These are phyloP conservation scores for Lycium ferocissimum DNA, from an alignment of 257 asterid genomes.

Conservation along the genomic window DNA sequence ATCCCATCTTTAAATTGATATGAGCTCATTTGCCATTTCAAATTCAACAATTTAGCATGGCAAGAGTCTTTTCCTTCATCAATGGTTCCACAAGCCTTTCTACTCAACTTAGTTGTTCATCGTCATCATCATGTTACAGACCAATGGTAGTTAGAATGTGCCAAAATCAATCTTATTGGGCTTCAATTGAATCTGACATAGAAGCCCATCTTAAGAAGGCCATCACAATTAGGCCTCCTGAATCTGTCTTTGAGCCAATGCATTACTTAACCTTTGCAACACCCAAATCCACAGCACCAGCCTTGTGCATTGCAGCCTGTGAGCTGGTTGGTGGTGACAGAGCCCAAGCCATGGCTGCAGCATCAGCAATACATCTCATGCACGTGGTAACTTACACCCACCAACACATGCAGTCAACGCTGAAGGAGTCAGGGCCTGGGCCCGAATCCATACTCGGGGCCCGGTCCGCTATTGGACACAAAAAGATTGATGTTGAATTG, in stretches of 20 bases:
- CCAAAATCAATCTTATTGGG: conserved; percentile 52
- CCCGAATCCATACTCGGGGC: no score
- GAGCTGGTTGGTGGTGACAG: conserved; percentile 70
- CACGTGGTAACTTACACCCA: conserved; percentile 64
- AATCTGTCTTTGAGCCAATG: conserved; percentile 76
- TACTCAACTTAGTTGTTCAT: conserved; percentile 25
- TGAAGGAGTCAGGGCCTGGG: no score
- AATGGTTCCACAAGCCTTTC: conserved; percentile 25
- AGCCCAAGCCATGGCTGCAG: conserved; percentile 61
- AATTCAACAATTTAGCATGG: conserved; percentile 30
- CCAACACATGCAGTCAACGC: conserved; percentile 48
- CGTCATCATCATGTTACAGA: not conserved
- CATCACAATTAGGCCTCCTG: conserved; percentile 61
- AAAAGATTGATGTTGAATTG: not conserved
- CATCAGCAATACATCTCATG: conserved; percentile 71
- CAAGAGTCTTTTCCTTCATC: conserved; percentile 37
- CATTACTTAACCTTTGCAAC: conserved; percentile 67
- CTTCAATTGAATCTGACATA: conserved; percentile 59
- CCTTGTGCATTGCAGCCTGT: conserved; percentile 80
- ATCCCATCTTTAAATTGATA: not conserved
- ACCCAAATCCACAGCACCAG: conserved; percentile 62
- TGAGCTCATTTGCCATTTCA: not conserved
- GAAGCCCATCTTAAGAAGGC: conserved; percentile 52
- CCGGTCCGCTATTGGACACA: not conserved
- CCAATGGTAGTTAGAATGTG: conserved; percentile 31